A percentile compares a stretch with the other conserved stretches of the same genome.
These are phyloP conservation scores for Taphrina populina DNA, from an alignment of 1,139 yeast species.

Conservation along the genomic window DNA sequence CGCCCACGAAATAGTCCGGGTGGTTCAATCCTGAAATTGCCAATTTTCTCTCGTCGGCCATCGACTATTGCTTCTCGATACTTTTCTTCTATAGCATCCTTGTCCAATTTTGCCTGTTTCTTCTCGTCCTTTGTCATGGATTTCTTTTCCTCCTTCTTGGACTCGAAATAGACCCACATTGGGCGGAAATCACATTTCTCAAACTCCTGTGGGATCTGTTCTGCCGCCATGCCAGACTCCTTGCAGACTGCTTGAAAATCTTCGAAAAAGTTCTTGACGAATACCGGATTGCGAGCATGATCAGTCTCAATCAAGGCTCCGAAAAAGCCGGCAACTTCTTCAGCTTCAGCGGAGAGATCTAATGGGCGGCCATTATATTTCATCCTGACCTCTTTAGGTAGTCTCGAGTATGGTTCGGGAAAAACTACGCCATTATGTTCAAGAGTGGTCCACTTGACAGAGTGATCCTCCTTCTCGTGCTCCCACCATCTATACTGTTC, in stretches of 20 bases:
- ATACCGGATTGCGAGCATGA: constrained; percentile 81
- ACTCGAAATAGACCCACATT: constrained; percentile 71
- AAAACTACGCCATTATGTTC: constrained; percentile 89
- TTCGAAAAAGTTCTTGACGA: constrained; percentile 78
- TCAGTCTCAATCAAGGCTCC: constrained; percentile 87
- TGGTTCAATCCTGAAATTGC: constrained; percentile 91
- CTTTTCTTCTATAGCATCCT: constrained; percentile 73
- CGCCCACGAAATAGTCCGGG: constrained; percentile 95
- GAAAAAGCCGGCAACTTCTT: constrained; percentile 93
- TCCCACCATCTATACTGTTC: constrained; percentile 86
- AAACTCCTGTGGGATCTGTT: constrained; percentile 52
- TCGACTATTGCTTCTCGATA: constrained; percentile 76
- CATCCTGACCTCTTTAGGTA: constrained; percentile 76
- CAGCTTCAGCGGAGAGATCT: constrained; percentile 72
- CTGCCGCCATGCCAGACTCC: constrained; percentile 56
- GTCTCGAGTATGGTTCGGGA: constrained; percentile 86
- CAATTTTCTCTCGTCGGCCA: constrained; percentile 88
- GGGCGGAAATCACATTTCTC: constrained; percentile 73
- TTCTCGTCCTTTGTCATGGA: constrained; percentile 67
- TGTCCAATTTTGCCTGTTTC: constrained; percentile 67
- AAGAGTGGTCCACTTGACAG: constrained; percentile 79
- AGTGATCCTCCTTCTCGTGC: constrained; percentile 67
- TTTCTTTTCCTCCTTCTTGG: constrained; percentile 70
- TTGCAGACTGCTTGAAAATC: constrained; percentile 71
- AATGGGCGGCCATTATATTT: constrained; percentile 76